Conservation (phyloP, 2,329 filamentous ascomycete species). For the Claviceps sp. region DNA sequence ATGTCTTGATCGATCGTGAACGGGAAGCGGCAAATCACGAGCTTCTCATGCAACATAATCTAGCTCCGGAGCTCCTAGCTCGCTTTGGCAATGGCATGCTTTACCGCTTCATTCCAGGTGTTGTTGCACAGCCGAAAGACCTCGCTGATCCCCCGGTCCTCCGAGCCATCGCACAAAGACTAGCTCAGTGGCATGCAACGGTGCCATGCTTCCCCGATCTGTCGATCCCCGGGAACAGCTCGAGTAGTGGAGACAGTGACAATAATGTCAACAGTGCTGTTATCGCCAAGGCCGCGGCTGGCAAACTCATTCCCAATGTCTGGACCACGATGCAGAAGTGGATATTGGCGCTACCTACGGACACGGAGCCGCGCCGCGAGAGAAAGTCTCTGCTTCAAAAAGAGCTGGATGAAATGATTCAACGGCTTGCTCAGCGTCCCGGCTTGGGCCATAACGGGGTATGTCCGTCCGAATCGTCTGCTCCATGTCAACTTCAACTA, state of each 20-base stretch:
- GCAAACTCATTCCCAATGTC: constrained; percentile 67
- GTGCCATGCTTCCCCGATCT: constrained; percentile 41
- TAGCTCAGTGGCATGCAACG: constrained; percentile 86
- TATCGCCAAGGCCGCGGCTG: constrained; percentile 42
- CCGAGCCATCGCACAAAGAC: constrained; percentile 65
- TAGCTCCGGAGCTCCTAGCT: constrained; percentile 78
- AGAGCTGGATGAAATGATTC: constrained; percentile 59
- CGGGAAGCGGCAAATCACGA: constrained; percentile 71
- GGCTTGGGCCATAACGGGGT: constrained; percentile 66
- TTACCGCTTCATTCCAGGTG: constrained; percentile 79
- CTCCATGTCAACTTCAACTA: constrained; percentile 3
- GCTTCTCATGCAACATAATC: constrained; percentile 65
- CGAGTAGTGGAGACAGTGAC: constrained; percentile 20
- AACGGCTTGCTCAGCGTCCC: constrained; percentile 59
- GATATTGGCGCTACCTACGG: constrained; percentile 71
- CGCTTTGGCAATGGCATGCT: constrained; percentile 93
- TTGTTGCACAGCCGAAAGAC: constrained; percentile 67
- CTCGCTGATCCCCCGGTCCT: constrained; percentile 64
- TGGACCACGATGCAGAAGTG: constrained; percentile 97
- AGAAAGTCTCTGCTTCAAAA: constrained; percentile 56
- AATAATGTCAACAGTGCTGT: constrained; percentile 16
- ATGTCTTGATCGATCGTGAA: constrained; percentile 90
- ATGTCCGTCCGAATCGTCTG: constrained; percentile 20
- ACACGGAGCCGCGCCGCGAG: constrained; percentile 53
- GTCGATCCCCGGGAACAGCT: constrained; percentile 18